Conservation (phyloP, 495 filamentous ascomycete genomes). For the Clavariopsis aquatica region DNA sequence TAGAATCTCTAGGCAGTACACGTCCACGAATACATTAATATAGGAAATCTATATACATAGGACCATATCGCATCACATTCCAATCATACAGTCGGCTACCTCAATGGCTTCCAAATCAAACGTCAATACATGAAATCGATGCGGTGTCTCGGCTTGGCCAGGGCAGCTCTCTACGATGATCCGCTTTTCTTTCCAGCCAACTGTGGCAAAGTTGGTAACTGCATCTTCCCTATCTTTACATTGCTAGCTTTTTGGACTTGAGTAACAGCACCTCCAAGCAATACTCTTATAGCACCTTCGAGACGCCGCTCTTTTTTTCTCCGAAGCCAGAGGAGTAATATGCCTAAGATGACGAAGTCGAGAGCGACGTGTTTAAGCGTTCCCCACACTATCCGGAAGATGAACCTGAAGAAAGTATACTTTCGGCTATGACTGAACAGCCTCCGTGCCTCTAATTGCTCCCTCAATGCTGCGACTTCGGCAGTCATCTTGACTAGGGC, state of each 20-base stretch:
- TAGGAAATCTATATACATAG: too few species aligned
- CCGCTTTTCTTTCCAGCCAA: slow-evolving; percentile 27
- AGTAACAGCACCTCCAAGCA: slow-evolving; percentile 55
- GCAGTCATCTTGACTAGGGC: slow-evolving; percentile 87
- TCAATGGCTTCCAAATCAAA: too few species aligned
- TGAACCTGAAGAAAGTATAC: slow-evolving; percentile 65
- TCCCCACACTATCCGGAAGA: slow-evolving; percentile 69
- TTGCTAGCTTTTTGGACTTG: slow-evolving; percentile 46
- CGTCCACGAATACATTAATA: too few species aligned
- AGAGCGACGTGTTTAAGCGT: slow-evolving; percentile 71
- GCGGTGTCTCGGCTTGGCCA: too few species aligned
- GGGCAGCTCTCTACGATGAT: neutral
- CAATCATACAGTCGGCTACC: too few species aligned
- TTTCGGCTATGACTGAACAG: slow-evolving; percentile 57
- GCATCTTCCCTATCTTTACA: slow-evolving; percentile 25
- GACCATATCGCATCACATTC: too few species aligned
- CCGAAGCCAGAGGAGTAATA: slow-evolving; percentile 78
- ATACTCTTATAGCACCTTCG: slow-evolving; percentile 70
- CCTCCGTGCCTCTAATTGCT: slow-evolving; percentile 76
- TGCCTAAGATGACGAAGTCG: slow-evolving; percentile 67
- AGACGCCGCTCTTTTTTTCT: slow-evolving; percentile 72
- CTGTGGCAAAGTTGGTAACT: slow-evolving; percentile 23
- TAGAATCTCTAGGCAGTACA: too few species aligned
- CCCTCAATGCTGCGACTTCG: slow-evolving; percentile 89
- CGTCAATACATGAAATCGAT: too few species aligned